Conservation (phyloP, 805 yeast genomes). For the Candida andamanensis region DNA sequence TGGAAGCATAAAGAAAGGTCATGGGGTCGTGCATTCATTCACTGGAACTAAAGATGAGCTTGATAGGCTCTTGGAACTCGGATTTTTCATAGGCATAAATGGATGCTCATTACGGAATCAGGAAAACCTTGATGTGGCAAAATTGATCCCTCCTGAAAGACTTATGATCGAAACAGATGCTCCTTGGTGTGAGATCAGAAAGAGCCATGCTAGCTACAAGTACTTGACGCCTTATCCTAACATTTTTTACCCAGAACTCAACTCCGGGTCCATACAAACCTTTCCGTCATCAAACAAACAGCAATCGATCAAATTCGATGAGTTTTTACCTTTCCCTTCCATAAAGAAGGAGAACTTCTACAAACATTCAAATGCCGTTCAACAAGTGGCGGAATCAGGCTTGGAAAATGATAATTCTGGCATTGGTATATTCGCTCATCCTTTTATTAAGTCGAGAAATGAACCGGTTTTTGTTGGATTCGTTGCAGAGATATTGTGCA, state of each 20-base stretch:
- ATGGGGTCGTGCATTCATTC: constrained; percentile 93
- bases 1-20: constrained; percentile 35
- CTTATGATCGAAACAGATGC: constrained; percentile 91
- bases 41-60: constrained; percentile 76
- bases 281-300: constrained; percentile 13
- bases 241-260: constrained; percentile 43
- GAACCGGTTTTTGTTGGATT: constrained; percentile 87
- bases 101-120: constrained; percentile 87
- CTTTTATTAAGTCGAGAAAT: constrained; percentile 75
- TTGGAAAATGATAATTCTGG: background rate
- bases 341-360: constrained; percentile 60
- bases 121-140: constrained; percentile 65
- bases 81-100: constrained; percentile 75
- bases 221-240: constrained; percentile 54
- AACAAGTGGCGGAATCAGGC: constrained; percentile 6
- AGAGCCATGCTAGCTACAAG: constrained; percentile 69
- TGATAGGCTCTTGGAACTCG: constrained; percentile 47
- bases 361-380: constrained; percentile 21
- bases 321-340: constrained; percentile 54
- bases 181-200: constrained; percentile 96
- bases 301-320: constrained; percentile 34
- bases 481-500: constrained; percentile 54
- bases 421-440: constrained; percentile 27
- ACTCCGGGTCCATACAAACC: background rate
- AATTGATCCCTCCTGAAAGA: constrained; percentile 60